Evolutionary conservation across 2,329 filamentous ascomycete species (phyloP).

Genomic region (Colletotrichum chlorophyti): DNA sequence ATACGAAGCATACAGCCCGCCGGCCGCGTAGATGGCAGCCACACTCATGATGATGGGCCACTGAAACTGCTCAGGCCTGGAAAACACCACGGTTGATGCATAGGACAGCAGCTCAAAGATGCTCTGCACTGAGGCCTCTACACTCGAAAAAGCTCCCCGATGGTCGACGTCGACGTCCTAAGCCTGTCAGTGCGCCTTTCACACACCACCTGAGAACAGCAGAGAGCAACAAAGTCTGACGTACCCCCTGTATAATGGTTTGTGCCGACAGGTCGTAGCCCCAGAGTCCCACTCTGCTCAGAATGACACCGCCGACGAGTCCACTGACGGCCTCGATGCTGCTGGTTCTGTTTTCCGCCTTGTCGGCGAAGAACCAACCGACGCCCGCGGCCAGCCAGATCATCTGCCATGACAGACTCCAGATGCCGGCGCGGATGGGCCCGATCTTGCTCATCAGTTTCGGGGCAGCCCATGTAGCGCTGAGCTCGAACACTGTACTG

Average conservation of each 20-base stretch:
- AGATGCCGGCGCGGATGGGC: slow-evolving; percentile 64
- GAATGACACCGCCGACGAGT: slow-evolving; percentile 56
- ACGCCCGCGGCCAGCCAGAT: no score
- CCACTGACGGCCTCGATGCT: slow-evolving; percentile 51
- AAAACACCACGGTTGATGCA: slow-evolving; percentile 69
- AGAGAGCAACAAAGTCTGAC: background rate
- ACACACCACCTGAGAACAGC: no score
- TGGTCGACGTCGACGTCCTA: slow-evolving; percentile 61
- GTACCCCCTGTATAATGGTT: slow-evolving; percentile 67
- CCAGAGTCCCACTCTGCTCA: slow-evolving; percentile 67
- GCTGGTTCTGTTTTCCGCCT: no score
- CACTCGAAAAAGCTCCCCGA: slow-evolving; percentile 73
- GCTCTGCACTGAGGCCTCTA: slow-evolving; percentile 73
- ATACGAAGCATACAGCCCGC: slow-evolving; percentile 60
- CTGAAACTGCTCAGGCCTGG: slow-evolving; percentile 67
- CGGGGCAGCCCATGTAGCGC: slow-evolving; percentile 61
- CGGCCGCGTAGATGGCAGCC: slow-evolving; percentile 55
- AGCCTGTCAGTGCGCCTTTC: no score
- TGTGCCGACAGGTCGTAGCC: slow-evolving; percentile 68
- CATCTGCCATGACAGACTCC: no score
- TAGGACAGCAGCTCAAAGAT: slow-evolving; percentile 74
- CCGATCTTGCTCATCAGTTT: slow-evolving; percentile 55
- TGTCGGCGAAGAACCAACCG: no score
- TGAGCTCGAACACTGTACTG: slow-evolving; percentile 57
- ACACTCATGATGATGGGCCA: slow-evolving; percentile 69